phyloP scores from a whole-genome alignment of 106 monocot genomes.

The Phalaenopsis aphrodite region DNA sequence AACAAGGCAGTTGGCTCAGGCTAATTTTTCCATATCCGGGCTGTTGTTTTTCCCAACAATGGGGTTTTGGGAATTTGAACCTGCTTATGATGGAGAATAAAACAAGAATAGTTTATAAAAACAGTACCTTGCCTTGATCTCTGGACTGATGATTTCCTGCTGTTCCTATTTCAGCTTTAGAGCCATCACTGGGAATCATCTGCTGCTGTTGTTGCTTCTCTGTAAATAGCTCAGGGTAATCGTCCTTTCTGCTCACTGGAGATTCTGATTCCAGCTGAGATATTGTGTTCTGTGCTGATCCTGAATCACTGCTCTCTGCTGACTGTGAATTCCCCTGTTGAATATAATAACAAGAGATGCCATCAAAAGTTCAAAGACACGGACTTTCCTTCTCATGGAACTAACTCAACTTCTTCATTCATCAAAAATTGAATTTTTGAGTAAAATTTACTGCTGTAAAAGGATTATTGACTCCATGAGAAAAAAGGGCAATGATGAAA shows the following conservation, averaged over 20 bases:
- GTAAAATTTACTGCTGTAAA: too few relatives aligned
- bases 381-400: too few relatives aligned
- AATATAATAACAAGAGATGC: background rate
- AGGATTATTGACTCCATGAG: too few relatives aligned
- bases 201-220: slow-evolving; percentile 10
- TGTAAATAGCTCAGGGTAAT: slow-evolving; percentile 5
- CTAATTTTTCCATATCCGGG: background rate
- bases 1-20: too few relatives aligned
- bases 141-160: slow-evolving; percentile 20
- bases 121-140: slow-evolving; percentile 24
- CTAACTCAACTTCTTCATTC: background rate
- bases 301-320: slow-evolving; percentile 76
- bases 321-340: slow-evolving; percentile 38
- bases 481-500: too few relatives aligned
- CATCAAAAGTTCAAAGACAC: background rate
- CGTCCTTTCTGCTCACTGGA: slow-evolving; percentile 39
- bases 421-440: too few relatives aligned
- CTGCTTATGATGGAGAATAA: background rate
- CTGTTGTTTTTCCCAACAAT: too few relatives aligned
- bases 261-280: slow-evolving; percentile 60
- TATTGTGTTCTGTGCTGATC: slow-evolving; percentile 62
- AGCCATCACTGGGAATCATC: slow-evolving; percentile 24
- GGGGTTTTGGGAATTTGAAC: background rate
- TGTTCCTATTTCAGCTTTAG: slow-evolving; percentile 26
- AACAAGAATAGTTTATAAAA: background rate